Percentiles rank a stretch among this genome's conserved stretches.
Conservation (phyloP, 176 grass and related monocot species). For the Carex myosuroides region DNA sequence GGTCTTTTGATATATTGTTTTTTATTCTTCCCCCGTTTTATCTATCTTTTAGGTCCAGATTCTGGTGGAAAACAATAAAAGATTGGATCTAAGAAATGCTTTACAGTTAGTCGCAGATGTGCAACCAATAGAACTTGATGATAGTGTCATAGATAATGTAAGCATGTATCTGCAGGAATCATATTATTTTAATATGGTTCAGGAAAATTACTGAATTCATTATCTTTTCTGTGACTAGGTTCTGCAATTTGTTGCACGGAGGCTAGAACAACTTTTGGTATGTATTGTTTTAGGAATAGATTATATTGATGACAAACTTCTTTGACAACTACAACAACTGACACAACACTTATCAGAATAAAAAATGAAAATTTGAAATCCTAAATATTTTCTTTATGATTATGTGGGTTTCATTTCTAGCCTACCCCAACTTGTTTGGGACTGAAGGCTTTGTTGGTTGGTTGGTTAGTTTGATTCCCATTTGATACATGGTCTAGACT, state of each 20-base stretch:
- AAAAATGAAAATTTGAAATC: background rate
- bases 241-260: slow-evolving; percentile 72
- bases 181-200: background rate
- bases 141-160: slow-evolving; percentile 55
- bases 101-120: slow-evolving; percentile 55
- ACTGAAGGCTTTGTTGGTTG: no score
- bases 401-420: no score
- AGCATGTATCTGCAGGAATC: slow-evolving; percentile 21
- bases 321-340: background rate
- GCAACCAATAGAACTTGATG: slow-evolving; percentile 59
- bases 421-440: no score
- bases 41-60: slow-evolving; percentile 66
- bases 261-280: slow-evolving; percentile 98
- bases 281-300: background rate
- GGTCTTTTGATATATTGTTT: background rate
- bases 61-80: slow-evolving; percentile 89
- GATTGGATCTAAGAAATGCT: slow-evolving; percentile 62
- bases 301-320: background rate
- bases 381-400: background rate
- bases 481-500: background rate
- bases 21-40: slow-evolving; percentile 31
- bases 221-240: slow-evolving; percentile 42
- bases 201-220: slow-evolving; percentile 16
- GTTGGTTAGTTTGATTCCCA: background rate
- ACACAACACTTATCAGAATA: background rate